Evolutionary conservation across 352 stramenopile species (phyloP), one percentile per base, ranked within the genome.

Genomic region (Pythium coloratum): DNA sequence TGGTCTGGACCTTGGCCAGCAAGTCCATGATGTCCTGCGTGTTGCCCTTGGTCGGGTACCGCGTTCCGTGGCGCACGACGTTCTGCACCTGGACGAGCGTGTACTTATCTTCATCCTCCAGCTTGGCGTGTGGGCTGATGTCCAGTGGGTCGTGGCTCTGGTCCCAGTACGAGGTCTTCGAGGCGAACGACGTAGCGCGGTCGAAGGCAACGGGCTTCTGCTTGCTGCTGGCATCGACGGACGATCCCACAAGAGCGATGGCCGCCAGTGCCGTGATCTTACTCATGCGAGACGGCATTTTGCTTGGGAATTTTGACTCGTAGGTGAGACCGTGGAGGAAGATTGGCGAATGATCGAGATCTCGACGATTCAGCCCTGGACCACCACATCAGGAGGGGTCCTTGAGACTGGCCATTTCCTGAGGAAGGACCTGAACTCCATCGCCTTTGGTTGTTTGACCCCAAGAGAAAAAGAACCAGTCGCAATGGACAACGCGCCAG

Each of bases 21-120:
- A 92, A 55, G 30, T 55, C 61, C 33, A 81, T 50, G 46, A 91
- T 91, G 14, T 87, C 73, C 24, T 64, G 28, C 24, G 86, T 88
- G 61, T 84, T 86, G 16, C 60, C 54, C 28, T 60, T 64, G 8
- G 81, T 92, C 3, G 86, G 86, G 64, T 83, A 94, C 6, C 78
- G 62, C 1, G 58, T 67, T 50, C 67, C 67, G 32, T 74, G 67
- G 28, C 67, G 62, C 1, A 74, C 57, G 57, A 74, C 62, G 38
- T 62, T 59, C 54, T 74, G 67, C 2, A 74, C 38, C 18, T 74
- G 67, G 24, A 74, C 62, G 30, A 74, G 58, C 46, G 51, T 65
- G 67, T 67, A 70, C 59, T 65, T 26, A 28, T 50, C 49, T 33
- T 55, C 66, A 9, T 61, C 42, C 4, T 57, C 30, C 12, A 12